Evolutionary conservation across 2,329 filamentous ascomycete species (phyloP).

Genomic region (Trichoderma sp.): DNA sequence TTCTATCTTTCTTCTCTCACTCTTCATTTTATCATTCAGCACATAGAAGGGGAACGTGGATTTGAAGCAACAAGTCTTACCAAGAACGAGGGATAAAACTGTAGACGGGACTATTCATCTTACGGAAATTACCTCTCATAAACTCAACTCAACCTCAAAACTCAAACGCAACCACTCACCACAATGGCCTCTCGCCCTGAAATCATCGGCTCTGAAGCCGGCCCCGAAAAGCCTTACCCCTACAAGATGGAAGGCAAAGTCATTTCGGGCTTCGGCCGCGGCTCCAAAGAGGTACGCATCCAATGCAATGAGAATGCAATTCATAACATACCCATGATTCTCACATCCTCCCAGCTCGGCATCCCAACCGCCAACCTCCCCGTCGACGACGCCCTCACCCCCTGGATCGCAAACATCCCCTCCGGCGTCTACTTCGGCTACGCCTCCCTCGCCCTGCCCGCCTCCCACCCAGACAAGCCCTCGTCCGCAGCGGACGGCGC

Average conservation of each 20-base stretch:
- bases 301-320: conserved; percentile 8
- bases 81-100: no score
- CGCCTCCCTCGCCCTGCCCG: conserved; percentile 69
- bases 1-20: neutral
- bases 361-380: conserved; percentile 95
- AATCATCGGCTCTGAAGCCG: conserved; percentile 72
- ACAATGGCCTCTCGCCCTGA: conserved; percentile 58
- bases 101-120: no score
- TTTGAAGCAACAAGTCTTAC: no score
- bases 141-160: neutral
- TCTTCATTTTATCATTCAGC: neutral
- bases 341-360: conserved; percentile 67
- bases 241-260: conserved; percentile 83
- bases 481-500: conserved; percentile 32
- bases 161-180: neutral
- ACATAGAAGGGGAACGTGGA: neutral
- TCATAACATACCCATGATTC: neutral
- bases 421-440: conserved; percentile 95
- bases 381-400: conserved; percentile 63
- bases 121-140: neutral
- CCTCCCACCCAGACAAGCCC: conserved; percentile 49
- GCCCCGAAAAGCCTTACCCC: conserved; percentile 79
- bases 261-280: conserved; percentile 90
- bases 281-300: conserved; percentile 78
- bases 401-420: conserved; percentile 65